These are phyloP conservation scores for Lagerstroemia speciosa DNA, from an alignment of 345 rosid species.

Conservation along the genomic window DNA sequence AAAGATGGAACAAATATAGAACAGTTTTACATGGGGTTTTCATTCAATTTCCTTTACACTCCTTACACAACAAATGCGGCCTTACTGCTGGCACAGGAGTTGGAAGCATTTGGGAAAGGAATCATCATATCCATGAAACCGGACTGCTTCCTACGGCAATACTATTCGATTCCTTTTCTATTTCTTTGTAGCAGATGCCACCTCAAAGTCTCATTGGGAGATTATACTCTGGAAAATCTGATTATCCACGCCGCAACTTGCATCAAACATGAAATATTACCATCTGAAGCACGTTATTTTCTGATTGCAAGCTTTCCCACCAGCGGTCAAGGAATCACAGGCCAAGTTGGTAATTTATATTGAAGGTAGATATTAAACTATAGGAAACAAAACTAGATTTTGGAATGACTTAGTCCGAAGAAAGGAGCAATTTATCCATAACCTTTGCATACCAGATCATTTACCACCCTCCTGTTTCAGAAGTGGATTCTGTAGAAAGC, in stretches of 20 bases:
- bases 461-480: constrained; percentile 39
- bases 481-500: constrained; percentile 56
- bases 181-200: background rate
- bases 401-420: background rate
- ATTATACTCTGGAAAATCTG: background rate
- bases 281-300: constrained; percentile 79
- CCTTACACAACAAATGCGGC: background rate
- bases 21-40: background rate
- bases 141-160: background rate
- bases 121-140: background rate
- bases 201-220: background rate
- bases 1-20: background rate
- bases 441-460: constrained; percentile 32
- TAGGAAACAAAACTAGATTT: background rate
- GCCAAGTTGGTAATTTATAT: constrained; percentile 5
- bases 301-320: constrained; percentile 47
- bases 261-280: constrained; percentile 29
- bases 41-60: background rate
- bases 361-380: background rate
- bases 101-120: background rate
- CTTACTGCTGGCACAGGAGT: background rate
- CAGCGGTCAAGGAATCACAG: constrained; percentile 26
- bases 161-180: background rate
- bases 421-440: background rate
- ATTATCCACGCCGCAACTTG: background rate